Conservation (phyloP, 306 rosid genomes). For the Ochetophila trinervis region DNA sequence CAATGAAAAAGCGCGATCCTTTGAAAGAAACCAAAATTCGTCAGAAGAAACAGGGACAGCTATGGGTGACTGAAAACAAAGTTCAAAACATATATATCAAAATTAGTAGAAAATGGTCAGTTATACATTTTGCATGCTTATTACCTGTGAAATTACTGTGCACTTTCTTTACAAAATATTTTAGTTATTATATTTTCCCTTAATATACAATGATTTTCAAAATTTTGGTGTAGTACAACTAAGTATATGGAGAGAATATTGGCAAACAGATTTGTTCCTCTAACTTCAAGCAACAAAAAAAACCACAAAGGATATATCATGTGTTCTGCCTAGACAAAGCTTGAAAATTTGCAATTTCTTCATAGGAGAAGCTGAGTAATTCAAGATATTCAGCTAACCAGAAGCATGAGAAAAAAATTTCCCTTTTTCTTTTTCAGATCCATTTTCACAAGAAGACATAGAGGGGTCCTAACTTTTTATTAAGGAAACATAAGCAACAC, state of each 20-base stretch:
- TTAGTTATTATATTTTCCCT: not conserved
- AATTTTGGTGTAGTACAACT: not conserved
- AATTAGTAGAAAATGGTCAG: not conserved
- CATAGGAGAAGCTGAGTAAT: not conserved
- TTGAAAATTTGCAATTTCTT: not conserved
- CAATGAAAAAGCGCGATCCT: conserved; percentile 67
- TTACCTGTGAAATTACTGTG: conserved; percentile 1
- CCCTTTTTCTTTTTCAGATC: not conserved
- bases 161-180: not conserved
- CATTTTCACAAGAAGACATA: not conserved
- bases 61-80: conserved; percentile 73
- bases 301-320: not conserved
- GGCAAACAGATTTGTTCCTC: not conserved
- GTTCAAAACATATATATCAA: not conserved
- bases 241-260: not conserved
- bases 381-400: not conserved
- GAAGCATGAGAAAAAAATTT: not conserved
- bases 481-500: not conserved
- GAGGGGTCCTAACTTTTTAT: not conserved
- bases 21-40: conserved; percentile 85
- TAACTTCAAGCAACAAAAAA: not conserved
- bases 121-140: not conserved
- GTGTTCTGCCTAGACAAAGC: not conserved
- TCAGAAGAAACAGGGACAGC: conserved; percentile 79
- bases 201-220: not conserved